phyloP scores from a whole-genome alignment of 768 basidiomycete genomes.

The Boletus reticuloceps region DNA sequence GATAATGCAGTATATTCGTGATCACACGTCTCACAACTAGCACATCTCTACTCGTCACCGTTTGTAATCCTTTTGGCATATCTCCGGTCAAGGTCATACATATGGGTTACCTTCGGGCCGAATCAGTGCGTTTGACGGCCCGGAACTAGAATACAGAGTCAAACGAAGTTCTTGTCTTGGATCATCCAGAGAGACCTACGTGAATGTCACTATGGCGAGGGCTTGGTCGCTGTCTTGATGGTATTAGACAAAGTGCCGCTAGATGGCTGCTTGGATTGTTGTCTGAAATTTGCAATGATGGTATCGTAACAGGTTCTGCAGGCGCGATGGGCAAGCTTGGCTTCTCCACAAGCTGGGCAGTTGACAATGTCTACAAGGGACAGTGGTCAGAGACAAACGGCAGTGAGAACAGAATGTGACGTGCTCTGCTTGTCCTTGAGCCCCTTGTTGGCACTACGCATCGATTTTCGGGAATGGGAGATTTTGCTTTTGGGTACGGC shows the following conservation, averaged over 20 bases:
- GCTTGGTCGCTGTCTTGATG: neutral
- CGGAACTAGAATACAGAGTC: neutral
- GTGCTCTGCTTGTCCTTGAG: constrained; percentile 90
- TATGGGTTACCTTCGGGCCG: neutral
- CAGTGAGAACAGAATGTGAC: neutral
- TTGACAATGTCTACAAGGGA: constrained; percentile 71
- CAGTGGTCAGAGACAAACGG: constrained; percentile 1
- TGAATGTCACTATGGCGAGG: neutral
- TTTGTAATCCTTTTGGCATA: no score
- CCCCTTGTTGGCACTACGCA: constrained; percentile 93
- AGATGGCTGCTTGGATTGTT: constrained; percentile 11
- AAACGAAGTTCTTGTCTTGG: neutral
- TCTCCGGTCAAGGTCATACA: neutral
- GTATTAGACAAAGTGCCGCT: neutral
- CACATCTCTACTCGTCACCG: no score
- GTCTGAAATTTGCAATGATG: constrained; percentile 26
- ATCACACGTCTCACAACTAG: neutral
- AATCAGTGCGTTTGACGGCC: neutral
- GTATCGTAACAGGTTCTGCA: constrained; percentile 73
- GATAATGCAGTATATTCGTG: no score
- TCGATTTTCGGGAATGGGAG: constrained; percentile 92
- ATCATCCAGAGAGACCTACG: neutral
- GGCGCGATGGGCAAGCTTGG: constrained; percentile 87
- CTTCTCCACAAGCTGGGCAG: constrained; percentile 85
- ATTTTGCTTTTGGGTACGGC: constrained; percentile 94